These are phyloP conservation scores for Zygosaccharomyces pseudorouxii DNA, from an alignment of 805 yeast genomes.

Conservation along the genomic window DNA sequence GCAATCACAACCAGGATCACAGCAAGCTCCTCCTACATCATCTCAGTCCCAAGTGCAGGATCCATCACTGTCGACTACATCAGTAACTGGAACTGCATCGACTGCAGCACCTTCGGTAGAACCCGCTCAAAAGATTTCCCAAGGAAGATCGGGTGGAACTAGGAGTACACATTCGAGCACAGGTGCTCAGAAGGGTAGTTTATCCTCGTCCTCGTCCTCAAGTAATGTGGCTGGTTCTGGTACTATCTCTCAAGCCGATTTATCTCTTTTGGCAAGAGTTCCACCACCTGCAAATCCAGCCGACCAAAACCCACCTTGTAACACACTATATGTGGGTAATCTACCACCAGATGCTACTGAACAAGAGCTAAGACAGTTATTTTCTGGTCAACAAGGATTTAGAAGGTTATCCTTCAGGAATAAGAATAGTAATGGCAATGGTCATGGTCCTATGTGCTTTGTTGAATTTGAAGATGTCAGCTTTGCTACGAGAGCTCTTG, in stretches of 20 bases:
- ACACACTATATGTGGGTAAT: constrained; percentile 93
- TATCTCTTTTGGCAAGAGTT: constrained; percentile 68
- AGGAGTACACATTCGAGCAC: constrained; percentile 17
- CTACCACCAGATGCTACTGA: constrained; percentile 98
- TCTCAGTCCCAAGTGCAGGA: constrained; percentile 14
- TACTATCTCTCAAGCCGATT: constrained; percentile 47
- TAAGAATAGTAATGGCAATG: constrained; percentile 47
- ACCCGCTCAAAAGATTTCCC: constrained; percentile 21
- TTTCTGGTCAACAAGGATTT: constrained; percentile 87
- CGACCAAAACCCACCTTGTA: constrained; percentile 98
- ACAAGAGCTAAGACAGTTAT: constrained; percentile 80
- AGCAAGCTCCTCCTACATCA: constrained; percentile 14
- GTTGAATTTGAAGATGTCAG: constrained; percentile 97
- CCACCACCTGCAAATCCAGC: constrained; percentile 97
- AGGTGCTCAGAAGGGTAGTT: constrained; percentile 22
- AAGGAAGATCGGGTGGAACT: constrained; percentile 16
- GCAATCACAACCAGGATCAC: constrained; percentile 21
- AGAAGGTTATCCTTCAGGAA: constrained; percentile 89
- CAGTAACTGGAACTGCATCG: background rate
- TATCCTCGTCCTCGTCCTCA: constrained; percentile 30
- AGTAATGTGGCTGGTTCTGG: constrained; percentile 17
- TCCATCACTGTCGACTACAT: constrained; percentile 6
- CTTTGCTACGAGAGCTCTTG: constrained; percentile 88
- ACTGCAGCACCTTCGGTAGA: constrained; percentile 8
- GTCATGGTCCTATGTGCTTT: constrained; percentile 99